Evolutionary conservation across 2,329 filamentous ascomycete genomes (phyloP).

Genomic region (Botrytis paeoniae): DNA sequence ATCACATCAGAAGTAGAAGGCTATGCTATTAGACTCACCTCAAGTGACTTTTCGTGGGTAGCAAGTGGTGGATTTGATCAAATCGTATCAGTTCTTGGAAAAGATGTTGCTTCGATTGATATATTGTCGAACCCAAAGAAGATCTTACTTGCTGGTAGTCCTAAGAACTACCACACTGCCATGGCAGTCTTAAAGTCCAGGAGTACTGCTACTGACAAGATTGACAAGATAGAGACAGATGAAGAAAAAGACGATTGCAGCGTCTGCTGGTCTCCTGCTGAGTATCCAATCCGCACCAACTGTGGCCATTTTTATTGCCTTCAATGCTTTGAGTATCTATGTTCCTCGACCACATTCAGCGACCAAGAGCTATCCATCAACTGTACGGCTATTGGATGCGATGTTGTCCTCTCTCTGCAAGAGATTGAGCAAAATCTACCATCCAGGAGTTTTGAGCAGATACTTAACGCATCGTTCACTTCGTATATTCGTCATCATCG

Average conservation of each 20-base stretch:
- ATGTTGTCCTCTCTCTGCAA: conserved; percentile 13
- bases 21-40: conserved; percentile 36
- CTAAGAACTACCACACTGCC: conserved; percentile 3
- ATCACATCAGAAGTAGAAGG: conserved; percentile 9
- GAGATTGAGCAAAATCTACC: conserved; percentile 22
- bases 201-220: conserved; percentile 1
- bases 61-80: background rate
- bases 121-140: background rate
- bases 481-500: conserved; percentile 21
- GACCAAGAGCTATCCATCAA: conserved; percentile 24
- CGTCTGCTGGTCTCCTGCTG: conserved; percentile 3
- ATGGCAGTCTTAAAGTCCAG: background rate
- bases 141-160: background rate
- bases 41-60: conserved; percentile 19
- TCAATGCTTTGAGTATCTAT: conserved; percentile 42
- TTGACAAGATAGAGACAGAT: background rate
- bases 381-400: conserved; percentile 21
- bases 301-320: conserved; percentile 40
- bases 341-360: conserved; percentile 27
- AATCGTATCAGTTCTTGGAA: background rate
- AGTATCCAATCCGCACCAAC: background rate
- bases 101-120: conserved; percentile 29
- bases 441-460: conserved; percentile 17
- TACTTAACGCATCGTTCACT: conserved; percentile 21
- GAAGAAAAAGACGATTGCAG: background rate